Evolutionary conservation across 2,329 filamentous ascomycete species (phyloP).

Genomic region (Aspergillus ochraceus): DNA sequence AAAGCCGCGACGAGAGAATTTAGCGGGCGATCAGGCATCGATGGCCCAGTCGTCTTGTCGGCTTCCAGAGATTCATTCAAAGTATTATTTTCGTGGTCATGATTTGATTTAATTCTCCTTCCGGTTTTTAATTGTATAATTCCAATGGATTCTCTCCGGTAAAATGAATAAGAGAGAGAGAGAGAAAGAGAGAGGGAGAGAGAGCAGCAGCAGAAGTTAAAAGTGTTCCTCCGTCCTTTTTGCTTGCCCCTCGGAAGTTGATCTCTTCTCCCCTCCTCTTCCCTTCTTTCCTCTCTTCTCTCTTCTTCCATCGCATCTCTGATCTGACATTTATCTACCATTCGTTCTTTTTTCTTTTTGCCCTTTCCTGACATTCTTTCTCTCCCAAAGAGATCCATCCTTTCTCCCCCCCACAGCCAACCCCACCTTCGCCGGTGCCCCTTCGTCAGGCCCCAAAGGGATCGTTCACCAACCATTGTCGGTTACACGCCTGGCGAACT

Average conservation of each 20-base stretch:
- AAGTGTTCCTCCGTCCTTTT: background rate
- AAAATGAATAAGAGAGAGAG: background rate
- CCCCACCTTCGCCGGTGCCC: slow-evolving; percentile 15
- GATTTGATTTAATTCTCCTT: background rate
- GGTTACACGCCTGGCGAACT: slow-evolving; percentile 17
- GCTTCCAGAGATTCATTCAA: background rate
- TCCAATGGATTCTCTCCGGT: background rate
- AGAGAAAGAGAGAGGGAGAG: background rate
- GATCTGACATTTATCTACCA: background rate
- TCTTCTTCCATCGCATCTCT: background rate
- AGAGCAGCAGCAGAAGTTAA: background rate
- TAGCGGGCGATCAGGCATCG: slow-evolving; percentile 7
- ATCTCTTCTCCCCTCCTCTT: no score
- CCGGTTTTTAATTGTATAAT: background rate
- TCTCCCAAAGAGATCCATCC: background rate
- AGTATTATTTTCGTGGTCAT: background rate
- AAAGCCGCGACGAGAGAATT: no score
- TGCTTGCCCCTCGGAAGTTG: no score
- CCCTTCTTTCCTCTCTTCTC: background rate
- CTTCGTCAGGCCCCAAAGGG: slow-evolving; percentile 18
- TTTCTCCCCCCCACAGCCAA: background rate
- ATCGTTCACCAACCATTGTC: slow-evolving; percentile 7
- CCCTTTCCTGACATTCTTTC: background rate
- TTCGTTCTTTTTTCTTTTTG: slow-evolving; percentile 4
- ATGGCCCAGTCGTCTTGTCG: slow-evolving; percentile 1